phyloP scores from a whole-genome alignment of 305 asterid genomes.

The Vinca major region DNA sequence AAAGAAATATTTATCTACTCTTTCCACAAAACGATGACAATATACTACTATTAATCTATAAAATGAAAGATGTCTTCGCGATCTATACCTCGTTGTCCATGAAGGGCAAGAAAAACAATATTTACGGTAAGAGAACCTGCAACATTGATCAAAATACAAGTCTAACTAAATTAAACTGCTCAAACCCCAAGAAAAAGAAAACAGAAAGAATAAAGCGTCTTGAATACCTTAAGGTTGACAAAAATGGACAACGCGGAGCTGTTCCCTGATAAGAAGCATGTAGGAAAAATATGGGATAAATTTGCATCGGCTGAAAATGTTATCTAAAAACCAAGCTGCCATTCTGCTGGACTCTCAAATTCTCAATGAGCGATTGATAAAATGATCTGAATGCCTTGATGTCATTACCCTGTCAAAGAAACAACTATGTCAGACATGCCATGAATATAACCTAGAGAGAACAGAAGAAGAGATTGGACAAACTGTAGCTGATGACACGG shows the following conservation, averaged over 20 bases:
- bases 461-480: conserved; percentile 4
- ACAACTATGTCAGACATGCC: conserved; percentile 14
- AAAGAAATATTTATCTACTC: neutral
- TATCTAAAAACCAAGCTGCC: conserved; percentile 83
- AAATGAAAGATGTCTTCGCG: neutral
- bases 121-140: conserved; percentile 58
- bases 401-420: conserved; percentile 53
- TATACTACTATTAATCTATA: neutral
- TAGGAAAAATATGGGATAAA: conserved; percentile 13
- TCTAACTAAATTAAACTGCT: neutral
- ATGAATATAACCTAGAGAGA: neutral
- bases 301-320: conserved; percentile 15
- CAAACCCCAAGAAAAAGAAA: neutral
- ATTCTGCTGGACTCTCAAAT: conserved; percentile 72
- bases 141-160: conserved; percentile 14
- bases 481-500: neutral
- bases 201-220: conserved; percentile 1
- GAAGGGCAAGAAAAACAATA: conserved; percentile 27
- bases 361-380: conserved; percentile 72
- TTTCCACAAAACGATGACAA: neutral
- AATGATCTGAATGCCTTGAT: conserved; percentile 60
- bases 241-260: conserved; percentile 19
- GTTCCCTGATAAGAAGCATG: conserved; percentile 24
- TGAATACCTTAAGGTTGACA: conserved; percentile 24
- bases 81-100: conserved; percentile 40